A percentile compares a stretch with the other conserved stretches of the same genome.
phyloP scores from a whole-genome alignment of 352 stramenopile genomes.

The Phytophthora pistaciae region DNA sequence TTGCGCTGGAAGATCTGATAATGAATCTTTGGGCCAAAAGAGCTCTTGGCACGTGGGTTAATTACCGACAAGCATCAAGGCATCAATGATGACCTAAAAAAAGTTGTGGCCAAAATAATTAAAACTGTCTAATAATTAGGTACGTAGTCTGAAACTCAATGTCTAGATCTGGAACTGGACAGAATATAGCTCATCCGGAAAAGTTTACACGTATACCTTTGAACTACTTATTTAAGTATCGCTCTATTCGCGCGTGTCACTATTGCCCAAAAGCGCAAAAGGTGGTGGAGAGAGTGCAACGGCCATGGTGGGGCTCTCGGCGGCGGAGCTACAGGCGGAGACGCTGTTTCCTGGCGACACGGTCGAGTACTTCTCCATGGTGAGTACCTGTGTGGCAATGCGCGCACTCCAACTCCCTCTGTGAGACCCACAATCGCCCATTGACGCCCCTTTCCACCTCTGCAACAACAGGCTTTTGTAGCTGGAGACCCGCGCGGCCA shows the following conservation, averaged over 20 bases:
- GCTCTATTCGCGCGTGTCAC: neutral
- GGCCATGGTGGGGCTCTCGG: conserved; percentile 52
- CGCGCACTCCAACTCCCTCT: neutral
- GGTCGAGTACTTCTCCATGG: conserved; percentile 85
- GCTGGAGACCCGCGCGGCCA: conserved; percentile 74
- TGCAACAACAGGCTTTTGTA: conserved; percentile 63
- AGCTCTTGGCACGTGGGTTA: no score
- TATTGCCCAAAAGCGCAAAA: neutral
- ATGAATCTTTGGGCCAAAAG: no score
- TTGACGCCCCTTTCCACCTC: neutral
- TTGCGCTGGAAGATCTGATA: no score
- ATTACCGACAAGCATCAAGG: no score
- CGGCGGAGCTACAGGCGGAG: conserved; percentile 64
- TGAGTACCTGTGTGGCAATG: conserved; percentile 14
- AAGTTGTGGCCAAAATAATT: no score
- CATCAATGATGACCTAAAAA: no score
- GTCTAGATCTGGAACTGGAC: no score
- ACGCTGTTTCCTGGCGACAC: conserved; percentile 76
- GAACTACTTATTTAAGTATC: neutral
- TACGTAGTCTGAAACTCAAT: no score
- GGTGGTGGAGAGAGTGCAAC: conserved; percentile 14
- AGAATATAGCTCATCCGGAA: no score
- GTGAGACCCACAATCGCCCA: conserved; percentile 12
- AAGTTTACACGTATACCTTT: no score
- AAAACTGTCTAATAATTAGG: no score